phyloP scores from a whole-genome alignment of 2,329 filamentous ascomycete species.

The Grosmannia serpens region DNA sequence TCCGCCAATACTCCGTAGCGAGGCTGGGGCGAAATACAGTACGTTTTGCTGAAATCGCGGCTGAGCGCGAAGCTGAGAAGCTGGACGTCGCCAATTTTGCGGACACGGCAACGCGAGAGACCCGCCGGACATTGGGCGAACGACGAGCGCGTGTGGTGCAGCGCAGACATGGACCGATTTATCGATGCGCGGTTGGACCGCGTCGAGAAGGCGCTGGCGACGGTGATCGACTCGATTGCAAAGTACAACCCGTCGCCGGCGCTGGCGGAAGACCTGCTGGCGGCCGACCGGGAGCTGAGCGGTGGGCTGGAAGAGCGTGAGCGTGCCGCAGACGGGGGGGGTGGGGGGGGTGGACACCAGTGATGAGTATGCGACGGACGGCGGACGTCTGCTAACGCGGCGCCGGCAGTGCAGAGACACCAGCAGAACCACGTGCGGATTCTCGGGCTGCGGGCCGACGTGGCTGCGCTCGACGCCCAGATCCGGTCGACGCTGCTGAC shows the following conservation, averaged over 20 bases:
- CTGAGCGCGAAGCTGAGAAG: not conserved
- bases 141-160: not conserved
- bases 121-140: no score
- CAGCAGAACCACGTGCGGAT: conserved; percentile 65
- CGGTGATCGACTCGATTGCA: conserved; percentile 66
- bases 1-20: not conserved
- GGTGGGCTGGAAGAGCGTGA: conserved; percentile 53
- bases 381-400: not conserved
- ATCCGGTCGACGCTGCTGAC: conserved; percentile 58
- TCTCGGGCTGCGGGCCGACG: conserved; percentile 51
- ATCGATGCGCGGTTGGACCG: conserved; percentile 54
- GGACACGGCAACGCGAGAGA: no score
- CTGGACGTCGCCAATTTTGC: not conserved
- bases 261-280: conserved; percentile 56
- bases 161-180: conserved; percentile 43
- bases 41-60: not conserved
- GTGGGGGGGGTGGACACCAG: not conserved
- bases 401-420: conserved; percentile 51
- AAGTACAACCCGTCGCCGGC: conserved; percentile 66
- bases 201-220: conserved; percentile 54
- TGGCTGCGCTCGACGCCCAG: conserved; percentile 54
- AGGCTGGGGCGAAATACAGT: not conserved
- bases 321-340: conserved; percentile 11
- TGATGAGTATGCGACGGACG: not conserved
- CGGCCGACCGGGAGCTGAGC: conserved; percentile 57